phyloP scores from a whole-genome alignment of 2,329 filamentous ascomycete genomes.

The Tetracladium maxilliforme region DNA sequence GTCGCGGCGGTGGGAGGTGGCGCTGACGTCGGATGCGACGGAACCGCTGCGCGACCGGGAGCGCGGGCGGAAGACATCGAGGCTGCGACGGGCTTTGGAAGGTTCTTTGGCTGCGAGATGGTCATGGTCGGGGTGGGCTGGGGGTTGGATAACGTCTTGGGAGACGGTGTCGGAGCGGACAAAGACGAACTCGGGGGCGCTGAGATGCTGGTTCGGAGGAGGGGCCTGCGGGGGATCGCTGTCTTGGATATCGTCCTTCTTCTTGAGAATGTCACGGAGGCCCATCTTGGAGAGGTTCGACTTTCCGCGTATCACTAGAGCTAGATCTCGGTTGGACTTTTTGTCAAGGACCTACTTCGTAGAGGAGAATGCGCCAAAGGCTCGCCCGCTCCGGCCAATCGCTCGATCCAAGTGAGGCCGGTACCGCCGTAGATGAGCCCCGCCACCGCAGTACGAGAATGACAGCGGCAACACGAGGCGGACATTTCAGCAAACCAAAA shows the following conservation, averaged over 20 bases:
- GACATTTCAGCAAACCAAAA: no score
- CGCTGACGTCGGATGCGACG: constrained; percentile 5
- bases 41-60: constrained; percentile 1
- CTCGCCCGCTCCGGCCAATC: no score
- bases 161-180: constrained; percentile 71
- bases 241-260: constrained; percentile 37
- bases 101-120: constrained; percentile 6
- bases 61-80: constrained; percentile 26
- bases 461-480: no score
- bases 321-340: no score
- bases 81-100: constrained; percentile 22
- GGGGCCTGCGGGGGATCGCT: constrained; percentile 11
- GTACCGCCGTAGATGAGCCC: no score
- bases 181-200: constrained; percentile 60
- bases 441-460: no score
- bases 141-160: constrained; percentile 65
- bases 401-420: no score
- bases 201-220: constrained; percentile 1
- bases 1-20: constrained; percentile 7
- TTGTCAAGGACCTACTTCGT: no score
- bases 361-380: no score
- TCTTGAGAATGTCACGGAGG: constrained; percentile 45
- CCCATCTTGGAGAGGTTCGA: constrained; percentile 43
- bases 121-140: constrained; percentile 31
- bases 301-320: no score